phyloP scores from a whole-genome alignment of 129 eudicot species.

The sunflower (Helianthus annuus) region HanXRQr2.0-SUNRISE NC_035447.2:155429153-155429652 shows the following conservation, averaged over 20 bases:
- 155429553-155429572: constrained; percentile 71
- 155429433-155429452: not conserved
- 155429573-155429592: constrained; percentile 57
- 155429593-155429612: not conserved
- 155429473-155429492: not conserved
- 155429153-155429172: constrained; percentile 3
- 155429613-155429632: constrained; percentile 20
- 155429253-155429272: constrained; percentile 84
- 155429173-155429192: constrained; percentile 48
- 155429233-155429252: constrained; percentile 90
- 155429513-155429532: constrained; percentile 74
- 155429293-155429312: constrained; percentile 61
- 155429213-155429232: constrained; percentile 82
- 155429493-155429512: constrained; percentile 48
- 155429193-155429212: constrained; percentile 71
- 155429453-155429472: not conserved
- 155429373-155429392: constrained; percentile 65
- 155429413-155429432: constrained; percentile 73
- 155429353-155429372: constrained; percentile 36
- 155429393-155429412: constrained; percentile 88
- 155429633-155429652: constrained; percentile 24
- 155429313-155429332: not conserved
- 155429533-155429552: constrained; percentile 82
- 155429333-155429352: constrained; percentile 13
- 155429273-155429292: constrained; percentile 97